Percentiles rank a stretch among this genome's conserved stretches.
Conservation (phyloP, 306 rosid genomes). For the Lagenaria siceraria region DNA sequence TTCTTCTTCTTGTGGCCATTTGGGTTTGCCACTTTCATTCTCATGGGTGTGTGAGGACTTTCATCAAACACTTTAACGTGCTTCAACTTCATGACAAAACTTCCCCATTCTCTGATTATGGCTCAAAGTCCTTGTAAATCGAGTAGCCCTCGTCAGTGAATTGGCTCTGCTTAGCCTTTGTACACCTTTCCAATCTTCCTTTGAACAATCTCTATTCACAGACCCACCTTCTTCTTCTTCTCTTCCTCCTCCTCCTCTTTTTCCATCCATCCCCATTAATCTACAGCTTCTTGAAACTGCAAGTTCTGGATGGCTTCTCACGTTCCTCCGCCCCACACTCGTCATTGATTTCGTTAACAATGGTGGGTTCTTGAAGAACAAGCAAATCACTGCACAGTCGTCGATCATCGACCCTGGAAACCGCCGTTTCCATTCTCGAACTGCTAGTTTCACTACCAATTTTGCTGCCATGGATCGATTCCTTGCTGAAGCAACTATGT, state of each 20-base stretch:
- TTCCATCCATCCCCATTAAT: background rate
- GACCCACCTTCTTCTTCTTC: background rate
- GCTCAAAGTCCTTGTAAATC: conserved; percentile 18
- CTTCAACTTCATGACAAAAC: conserved; percentile 9
- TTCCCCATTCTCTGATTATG: conserved; percentile 14
- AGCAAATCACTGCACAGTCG: conserved; percentile 60
- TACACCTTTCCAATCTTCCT: conserved; percentile 33
- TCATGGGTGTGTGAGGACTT: background rate
- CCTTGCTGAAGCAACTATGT: conserved; percentile 60
- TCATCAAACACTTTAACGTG: background rate
- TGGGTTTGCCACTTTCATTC: background rate
- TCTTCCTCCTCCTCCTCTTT: background rate
- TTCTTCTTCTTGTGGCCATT: background rate
- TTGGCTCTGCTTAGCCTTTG: conserved; percentile 39
- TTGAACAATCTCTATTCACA: background rate
- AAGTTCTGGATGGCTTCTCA: conserved; percentile 11
- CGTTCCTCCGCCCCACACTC: background rate
- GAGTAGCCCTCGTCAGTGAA: conserved; percentile 27
- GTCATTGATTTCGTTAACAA: background rate
- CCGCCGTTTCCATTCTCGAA: conserved; percentile 45
- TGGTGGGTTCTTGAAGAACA: conserved; percentile 45
- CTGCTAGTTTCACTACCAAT: conserved; percentile 47
- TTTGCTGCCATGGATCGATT: conserved; percentile 54
- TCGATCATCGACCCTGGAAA: conserved; percentile 53
- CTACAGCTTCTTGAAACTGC: conserved; percentile 6